Percentiles rank a stretch among this genome's conserved stretches.
Conservation (phyloP, 768 basidiomycete species). For the Polyporus arcularius region DNA sequence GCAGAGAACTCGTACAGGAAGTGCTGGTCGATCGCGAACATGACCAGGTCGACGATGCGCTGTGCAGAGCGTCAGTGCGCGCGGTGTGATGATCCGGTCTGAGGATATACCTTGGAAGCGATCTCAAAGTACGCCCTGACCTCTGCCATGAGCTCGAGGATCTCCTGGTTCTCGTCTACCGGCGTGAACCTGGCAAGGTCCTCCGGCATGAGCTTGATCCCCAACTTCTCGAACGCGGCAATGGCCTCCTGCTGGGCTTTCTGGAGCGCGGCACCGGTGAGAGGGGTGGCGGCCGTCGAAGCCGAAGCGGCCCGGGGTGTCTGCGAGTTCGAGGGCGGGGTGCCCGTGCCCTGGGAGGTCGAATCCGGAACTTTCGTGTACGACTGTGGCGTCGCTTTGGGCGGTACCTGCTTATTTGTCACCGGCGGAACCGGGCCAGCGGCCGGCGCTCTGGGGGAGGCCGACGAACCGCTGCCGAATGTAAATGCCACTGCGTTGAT, state of each 20-base stretch:
- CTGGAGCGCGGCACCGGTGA: no score
- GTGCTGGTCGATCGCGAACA: constrained; percentile 45
- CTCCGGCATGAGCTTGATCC: no score
- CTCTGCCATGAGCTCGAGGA: constrained; percentile 64
- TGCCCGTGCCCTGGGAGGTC: no score
- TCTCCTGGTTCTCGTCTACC: constrained; percentile 48
- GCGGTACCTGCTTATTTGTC: no score
- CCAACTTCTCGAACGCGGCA: constrained; percentile 12
- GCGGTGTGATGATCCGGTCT: not conserved
- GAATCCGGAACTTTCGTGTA: no score
- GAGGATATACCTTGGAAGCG: constrained; percentile 25
- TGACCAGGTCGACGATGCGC: constrained; percentile 44
- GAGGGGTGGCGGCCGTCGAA: not conserved
- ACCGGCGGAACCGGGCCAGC: no score
- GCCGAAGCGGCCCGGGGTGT: not conserved
- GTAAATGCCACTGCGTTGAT: no score
- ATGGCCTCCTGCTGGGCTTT: constrained; percentile 5
- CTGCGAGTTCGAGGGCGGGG: no score
- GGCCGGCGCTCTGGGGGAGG: no score
- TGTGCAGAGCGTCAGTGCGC: constrained; percentile 5
- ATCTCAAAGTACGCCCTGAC: constrained; percentile 75
- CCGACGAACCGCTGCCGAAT: no score
- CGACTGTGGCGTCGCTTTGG: no score
- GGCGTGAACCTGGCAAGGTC: not conserved
- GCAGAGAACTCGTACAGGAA: constrained; percentile 40